phyloP scores from a whole-genome alignment of 1,284 basidiomycete genomes.

The Cryptococcus jaspeensis region DNA sequence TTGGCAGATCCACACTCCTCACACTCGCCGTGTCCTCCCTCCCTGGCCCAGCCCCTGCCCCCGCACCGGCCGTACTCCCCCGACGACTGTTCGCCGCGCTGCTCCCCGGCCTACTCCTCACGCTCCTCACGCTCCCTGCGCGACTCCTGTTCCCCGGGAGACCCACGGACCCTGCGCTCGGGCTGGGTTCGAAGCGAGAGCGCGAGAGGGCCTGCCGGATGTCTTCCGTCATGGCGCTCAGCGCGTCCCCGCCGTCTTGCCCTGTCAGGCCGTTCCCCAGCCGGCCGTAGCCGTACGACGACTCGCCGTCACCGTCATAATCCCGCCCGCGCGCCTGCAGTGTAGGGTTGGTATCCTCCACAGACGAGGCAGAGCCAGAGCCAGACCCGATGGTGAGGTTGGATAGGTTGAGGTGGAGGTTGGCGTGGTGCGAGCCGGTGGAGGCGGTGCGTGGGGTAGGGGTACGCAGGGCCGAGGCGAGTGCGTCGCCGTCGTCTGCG shows the following conservation, averaged over 20 bases:
- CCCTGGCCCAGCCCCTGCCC: neutral
- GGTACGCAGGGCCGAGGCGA: conserved; percentile 22
- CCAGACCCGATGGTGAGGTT: conserved; percentile 11
- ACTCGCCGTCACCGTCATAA: conserved; percentile 33
- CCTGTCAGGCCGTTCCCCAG: conserved; percentile 22
- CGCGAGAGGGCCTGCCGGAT: conserved; percentile 33
- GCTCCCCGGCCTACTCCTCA: conserved; percentile 5
- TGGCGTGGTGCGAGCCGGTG: neutral
- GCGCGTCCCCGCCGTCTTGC: conserved; percentile 13
- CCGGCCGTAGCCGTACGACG: conserved; percentile 33
- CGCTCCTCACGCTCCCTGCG: conserved; percentile 13
- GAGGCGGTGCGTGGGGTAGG: conserved; percentile 19
- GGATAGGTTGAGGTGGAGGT: neutral
- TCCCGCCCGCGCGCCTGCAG: conserved; percentile 31
- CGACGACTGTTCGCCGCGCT: conserved; percentile 9
- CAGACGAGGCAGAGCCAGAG: neutral
- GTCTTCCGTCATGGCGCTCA: conserved; percentile 44
- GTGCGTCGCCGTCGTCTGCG: conserved; percentile 22
- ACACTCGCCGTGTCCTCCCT: neutral
- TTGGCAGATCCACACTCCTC: conserved; percentile 3
- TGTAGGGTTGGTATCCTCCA: conserved; percentile 42
- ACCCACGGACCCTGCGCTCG: conserved; percentile 1
- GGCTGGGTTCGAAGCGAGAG: conserved; percentile 24
- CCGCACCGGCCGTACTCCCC: conserved; percentile 3
- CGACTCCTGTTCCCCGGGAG: conserved; percentile 16